Percentiles rank a stretch among this genome's conserved stretches.
phyloP scores from a whole-genome alignment of 495 filamentous ascomycete genomes.

The Hypoxylon crocopeplum region DNA sequence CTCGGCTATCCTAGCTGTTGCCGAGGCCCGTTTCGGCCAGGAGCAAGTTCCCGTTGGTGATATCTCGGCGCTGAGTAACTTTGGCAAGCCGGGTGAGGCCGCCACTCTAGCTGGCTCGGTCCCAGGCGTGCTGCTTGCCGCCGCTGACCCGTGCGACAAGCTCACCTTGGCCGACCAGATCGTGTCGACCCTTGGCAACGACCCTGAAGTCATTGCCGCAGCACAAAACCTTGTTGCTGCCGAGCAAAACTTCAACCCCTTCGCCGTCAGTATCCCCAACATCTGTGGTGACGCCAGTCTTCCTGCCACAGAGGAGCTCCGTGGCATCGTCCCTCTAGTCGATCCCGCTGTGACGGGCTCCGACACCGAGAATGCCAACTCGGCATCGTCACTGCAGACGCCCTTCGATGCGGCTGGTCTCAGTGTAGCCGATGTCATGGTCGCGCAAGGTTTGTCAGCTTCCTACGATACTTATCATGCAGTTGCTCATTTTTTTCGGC shows the following conservation, averaged over 20 bases:
- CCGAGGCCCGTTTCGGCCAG: conserved; percentile 63
- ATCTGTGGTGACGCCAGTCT: conserved; percentile 64
- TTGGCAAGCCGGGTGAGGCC: conserved; percentile 59
- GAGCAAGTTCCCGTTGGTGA: conserved; percentile 54
- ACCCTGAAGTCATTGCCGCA: conserved; percentile 59
- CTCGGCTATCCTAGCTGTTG: conserved; percentile 52
- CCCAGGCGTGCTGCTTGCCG: conserved; percentile 62
- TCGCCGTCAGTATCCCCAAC: conserved; percentile 58
- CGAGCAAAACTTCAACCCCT: conserved; percentile 75
- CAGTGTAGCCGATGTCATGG: conserved; percentile 62
- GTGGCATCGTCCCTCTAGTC: conserved; percentile 66
- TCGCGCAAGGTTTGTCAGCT: not conserved
- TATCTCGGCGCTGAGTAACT: conserved; percentile 53
- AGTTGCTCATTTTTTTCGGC: too few relatives aligned
- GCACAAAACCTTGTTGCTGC: conserved; percentile 65
- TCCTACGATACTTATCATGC: too few relatives aligned
- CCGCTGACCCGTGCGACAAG: conserved; percentile 65
- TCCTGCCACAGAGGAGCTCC: conserved; percentile 61
- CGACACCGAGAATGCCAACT: conserved; percentile 61
- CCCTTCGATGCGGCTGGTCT: conserved; percentile 61
- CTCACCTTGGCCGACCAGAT: conserved; percentile 65
- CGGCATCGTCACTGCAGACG: conserved; percentile 50
- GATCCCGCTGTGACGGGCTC: conserved; percentile 62
- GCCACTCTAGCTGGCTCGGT: conserved; percentile 60
- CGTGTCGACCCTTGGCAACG: conserved; percentile 59